Percentiles rank a stretch among this genome's conserved stretches.
These are phyloP conservation scores for Neurospora africana DNA, from an alignment of 495 filamentous ascomycete genomes.

Conservation along the genomic window DNA sequence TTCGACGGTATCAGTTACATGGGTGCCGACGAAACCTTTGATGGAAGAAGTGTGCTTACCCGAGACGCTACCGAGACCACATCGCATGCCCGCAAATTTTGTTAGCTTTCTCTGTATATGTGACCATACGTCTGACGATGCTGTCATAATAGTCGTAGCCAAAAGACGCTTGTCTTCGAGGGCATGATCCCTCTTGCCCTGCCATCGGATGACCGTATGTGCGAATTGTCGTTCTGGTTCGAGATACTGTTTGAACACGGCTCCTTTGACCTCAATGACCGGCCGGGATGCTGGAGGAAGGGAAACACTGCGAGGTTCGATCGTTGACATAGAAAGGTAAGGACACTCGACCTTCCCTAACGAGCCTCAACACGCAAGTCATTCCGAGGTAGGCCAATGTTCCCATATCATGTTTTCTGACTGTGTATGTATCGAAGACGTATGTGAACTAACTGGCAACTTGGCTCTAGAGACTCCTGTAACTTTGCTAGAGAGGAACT, in stretches of 20 bases:
- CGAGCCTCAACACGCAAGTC: background rate
- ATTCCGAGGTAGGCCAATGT: background rate
- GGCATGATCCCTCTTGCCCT: background rate
- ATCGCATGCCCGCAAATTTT: background rate
- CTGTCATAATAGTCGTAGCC: background rate
- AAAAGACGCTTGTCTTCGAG: background rate
- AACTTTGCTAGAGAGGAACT: background rate
- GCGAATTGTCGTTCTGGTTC: background rate
- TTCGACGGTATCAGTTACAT: background rate
- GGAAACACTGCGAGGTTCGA: background rate
- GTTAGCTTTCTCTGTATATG: background rate
- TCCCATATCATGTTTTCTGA: background rate
- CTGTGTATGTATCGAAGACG: background rate
- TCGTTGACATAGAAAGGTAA: background rate
- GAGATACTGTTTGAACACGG: background rate
- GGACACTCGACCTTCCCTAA: background rate
- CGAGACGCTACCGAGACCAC: background rate
- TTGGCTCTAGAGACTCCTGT: background rate
- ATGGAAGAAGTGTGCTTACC: background rate
- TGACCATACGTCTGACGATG: background rate
- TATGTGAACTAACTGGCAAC: background rate
- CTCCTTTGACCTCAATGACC: background rate
- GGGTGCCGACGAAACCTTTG: background rate
- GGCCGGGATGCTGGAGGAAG: background rate
- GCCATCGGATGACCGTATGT: background rate